Evolutionary conservation across 306 rosid genomes (phyloP).

Genomic region (Prunus persica): DNA sequence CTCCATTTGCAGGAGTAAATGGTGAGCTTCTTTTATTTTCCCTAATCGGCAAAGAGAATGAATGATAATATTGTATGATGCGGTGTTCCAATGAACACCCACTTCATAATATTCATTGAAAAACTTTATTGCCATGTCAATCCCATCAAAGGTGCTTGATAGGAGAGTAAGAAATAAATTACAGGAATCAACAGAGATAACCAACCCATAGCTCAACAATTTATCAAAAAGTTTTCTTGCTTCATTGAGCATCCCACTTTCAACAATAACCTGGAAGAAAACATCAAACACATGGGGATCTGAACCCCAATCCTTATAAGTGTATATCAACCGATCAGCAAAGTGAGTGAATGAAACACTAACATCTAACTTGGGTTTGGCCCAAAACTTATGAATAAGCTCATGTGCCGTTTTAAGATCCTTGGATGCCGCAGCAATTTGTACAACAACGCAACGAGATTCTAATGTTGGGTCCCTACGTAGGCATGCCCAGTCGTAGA

Average conservation of each 20-base stretch:
- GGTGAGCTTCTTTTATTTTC: constrained; percentile 4
- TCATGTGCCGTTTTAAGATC: neutral
- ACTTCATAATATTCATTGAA: neutral
- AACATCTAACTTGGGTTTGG: neutral
- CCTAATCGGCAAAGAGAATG: neutral
- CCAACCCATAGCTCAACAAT: constrained; percentile 3
- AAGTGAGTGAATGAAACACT: neutral
- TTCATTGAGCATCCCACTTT: neutral
- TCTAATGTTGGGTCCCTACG: constrained; percentile 2
- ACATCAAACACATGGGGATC: neutral
- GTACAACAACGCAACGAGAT: neutral
- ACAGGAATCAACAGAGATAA: neutral
- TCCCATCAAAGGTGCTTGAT: constrained; percentile 1
- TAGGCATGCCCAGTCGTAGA: neutral
- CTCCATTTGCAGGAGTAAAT: neutral
- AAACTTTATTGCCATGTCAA: neutral
- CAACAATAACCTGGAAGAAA: neutral
- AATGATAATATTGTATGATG: neutral
- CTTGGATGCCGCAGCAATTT: neutral
- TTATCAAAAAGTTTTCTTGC: neutral
- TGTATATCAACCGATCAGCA: constrained; percentile 2
- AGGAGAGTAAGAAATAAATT: neutral
- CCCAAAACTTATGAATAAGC: neutral
- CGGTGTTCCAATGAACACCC: neutral
- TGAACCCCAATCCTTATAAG: constrained; percentile 1